phyloP scores from a whole-genome alignment of 2,329 filamentous ascomycete species.

The Bretziella fagacearum region DNA sequence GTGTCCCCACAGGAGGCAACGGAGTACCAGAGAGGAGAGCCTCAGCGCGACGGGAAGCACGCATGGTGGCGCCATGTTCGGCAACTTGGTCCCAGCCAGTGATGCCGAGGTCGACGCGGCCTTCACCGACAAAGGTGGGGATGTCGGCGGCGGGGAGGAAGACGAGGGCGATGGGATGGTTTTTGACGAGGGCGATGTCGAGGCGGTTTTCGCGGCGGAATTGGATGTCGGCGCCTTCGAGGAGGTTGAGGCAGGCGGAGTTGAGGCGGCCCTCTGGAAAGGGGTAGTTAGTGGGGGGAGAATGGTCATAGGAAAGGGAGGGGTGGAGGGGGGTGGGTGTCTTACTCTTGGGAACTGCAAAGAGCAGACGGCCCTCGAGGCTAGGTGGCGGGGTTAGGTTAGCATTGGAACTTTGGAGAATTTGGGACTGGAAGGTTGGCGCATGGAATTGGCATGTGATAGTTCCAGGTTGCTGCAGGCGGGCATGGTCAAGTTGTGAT shows the following conservation, averaged over 20 bases:
- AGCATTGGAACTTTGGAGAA: too few relatives aligned
- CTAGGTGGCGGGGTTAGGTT: slow-evolving; percentile 27
- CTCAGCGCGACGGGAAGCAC: slow-evolving; percentile 30
- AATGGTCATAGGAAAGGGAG: not conserved
- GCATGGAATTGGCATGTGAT: not conserved
- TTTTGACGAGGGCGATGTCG: slow-evolving; percentile 95
- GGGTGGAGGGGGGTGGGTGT: slow-evolving; percentile 18
- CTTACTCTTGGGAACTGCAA: slow-evolving; percentile 96
- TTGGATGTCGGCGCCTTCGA: slow-evolving; percentile 87
- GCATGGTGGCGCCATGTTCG: slow-evolving; percentile 60
- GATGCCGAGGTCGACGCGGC: slow-evolving; percentile 83
- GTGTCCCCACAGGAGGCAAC: slow-evolving; percentile 4
- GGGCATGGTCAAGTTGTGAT: not conserved
- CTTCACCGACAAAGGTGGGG: slow-evolving; percentile 91
- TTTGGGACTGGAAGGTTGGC: not conserved
- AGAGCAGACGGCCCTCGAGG: slow-evolving; percentile 81
- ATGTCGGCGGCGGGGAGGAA: slow-evolving; percentile 97
- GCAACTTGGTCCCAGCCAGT: slow-evolving; percentile 85
- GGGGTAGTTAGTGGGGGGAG: slow-evolving; percentile 15
- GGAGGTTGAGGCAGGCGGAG: slow-evolving; percentile 71
- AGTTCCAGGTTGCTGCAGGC: not conserved
- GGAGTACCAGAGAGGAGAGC: slow-evolving; percentile 26
- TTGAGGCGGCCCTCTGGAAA: slow-evolving; percentile 76
- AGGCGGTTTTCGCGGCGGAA: slow-evolving; percentile 89
- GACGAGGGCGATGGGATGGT: slow-evolving; percentile 83